A percentile compares a stretch with the other conserved stretches of the same genome.
Evolutionary conservation across 108 stramenopile genomes (phyloP).

Genomic region (Aureococcus anophagefferens): DNA sequence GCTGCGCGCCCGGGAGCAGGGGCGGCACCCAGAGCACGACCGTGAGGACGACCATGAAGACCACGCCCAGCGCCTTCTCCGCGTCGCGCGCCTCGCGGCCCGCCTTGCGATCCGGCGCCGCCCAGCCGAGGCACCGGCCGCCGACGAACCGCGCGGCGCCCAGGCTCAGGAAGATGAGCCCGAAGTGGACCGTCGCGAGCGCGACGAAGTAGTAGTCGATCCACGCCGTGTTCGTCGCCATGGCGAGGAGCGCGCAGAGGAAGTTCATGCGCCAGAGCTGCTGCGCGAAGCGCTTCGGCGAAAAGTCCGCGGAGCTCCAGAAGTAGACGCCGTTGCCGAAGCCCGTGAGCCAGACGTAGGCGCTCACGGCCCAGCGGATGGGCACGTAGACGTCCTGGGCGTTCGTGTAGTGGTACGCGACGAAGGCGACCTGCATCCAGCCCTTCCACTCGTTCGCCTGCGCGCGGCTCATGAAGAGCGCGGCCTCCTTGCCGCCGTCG

Average conservation of each 20-base stretch:
- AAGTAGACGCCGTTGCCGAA: constrained; percentile 48
- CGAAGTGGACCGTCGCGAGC: constrained; percentile 50
- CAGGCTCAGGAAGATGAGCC: constrained; percentile 41
- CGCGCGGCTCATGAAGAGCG: constrained; percentile 32
- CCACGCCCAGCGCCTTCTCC: constrained; percentile 11
- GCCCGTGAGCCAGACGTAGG: constrained; percentile 56
- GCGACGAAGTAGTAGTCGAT: constrained; percentile 56
- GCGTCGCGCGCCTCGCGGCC: constrained; percentile 23
- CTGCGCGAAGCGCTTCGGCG: constrained; percentile 42
- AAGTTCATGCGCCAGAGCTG: constrained; percentile 58
- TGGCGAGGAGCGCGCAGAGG: constrained; percentile 34
- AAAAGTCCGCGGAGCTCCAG: constrained; percentile 46
- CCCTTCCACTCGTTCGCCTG: constrained; percentile 59
- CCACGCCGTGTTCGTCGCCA: constrained; percentile 41
- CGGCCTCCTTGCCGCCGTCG: background rate
- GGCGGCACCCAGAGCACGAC: constrained; percentile 31
- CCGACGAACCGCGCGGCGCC: constrained; percentile 5
- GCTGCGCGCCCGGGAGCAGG: constrained; percentile 36
- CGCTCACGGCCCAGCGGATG: constrained; percentile 46
- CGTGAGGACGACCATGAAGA: constrained; percentile 16
- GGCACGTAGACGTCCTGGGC: constrained; percentile 46
- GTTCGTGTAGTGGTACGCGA: constrained; percentile 51
- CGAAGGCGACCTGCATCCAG: constrained; percentile 58
- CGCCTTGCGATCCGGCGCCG: background rate
- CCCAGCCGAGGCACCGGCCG: background rate